Evolutionary conservation across 2,329 filamentous ascomycete species (phyloP).

Genomic region (Mycosphaerella arachidis): DNA sequence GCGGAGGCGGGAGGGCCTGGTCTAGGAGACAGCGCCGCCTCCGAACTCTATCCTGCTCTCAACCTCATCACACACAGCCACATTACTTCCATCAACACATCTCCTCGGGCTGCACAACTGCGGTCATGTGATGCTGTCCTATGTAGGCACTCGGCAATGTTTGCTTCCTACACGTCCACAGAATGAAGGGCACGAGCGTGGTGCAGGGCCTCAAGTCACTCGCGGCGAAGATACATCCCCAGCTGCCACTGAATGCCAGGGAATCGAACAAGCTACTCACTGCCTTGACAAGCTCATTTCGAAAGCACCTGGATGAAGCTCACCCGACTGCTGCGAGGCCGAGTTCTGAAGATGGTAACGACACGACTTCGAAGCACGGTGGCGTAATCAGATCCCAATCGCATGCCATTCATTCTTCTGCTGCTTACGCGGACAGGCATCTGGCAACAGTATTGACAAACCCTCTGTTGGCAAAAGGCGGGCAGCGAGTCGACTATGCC

Average conservation of each 20-base stretch:
- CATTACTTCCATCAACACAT: not conserved
- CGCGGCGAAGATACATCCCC: conserved; percentile 51
- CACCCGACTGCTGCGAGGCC: conserved; percentile 40
- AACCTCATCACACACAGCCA: not conserved
- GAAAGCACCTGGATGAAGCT: conserved; percentile 57
- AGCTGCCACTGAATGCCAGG: conserved; percentile 50
- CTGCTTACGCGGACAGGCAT: conserved; percentile 41
- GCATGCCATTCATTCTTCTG: conserved; percentile 32
- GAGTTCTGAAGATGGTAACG: conserved; percentile 20
- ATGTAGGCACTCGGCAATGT: conserved; percentile 3
- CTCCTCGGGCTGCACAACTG: not conserved
- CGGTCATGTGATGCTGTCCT: not conserved
- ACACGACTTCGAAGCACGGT: conserved; percentile 5
- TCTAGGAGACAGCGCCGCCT: not conserved
- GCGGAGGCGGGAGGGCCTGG: too few relatives aligned
- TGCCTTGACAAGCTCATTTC: conserved; percentile 60
- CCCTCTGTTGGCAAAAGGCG: conserved; percentile 40
- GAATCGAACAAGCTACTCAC: conserved; percentile 58
- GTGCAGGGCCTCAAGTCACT: conserved; percentile 46
- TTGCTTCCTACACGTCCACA: conserved; percentile 19
- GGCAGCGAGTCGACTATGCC: conserved; percentile 9
- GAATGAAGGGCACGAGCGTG: conserved; percentile 50
- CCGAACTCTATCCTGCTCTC: not conserved
- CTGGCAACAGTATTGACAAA: conserved; percentile 49
- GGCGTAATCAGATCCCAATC: conserved; percentile 1